A percentile compares a stretch with the other conserved stretches of the same genome.
Evolutionary conservation across 306 rosid genomes (phyloP).

Genomic region (Rosa rugosa): DNA sequence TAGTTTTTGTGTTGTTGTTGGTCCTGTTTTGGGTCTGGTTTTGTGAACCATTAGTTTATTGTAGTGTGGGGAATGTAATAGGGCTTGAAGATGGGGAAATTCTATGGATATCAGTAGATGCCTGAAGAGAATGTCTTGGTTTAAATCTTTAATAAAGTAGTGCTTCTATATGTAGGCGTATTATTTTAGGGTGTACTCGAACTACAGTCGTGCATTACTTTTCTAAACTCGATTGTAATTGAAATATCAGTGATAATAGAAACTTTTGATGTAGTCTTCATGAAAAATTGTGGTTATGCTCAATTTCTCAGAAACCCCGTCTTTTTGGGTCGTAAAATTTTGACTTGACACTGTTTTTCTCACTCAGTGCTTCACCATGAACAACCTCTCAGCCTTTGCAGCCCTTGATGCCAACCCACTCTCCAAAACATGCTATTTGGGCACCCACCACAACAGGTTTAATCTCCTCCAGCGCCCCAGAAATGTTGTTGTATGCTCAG

Average conservation of each 20-base stretch:
- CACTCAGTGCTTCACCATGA: slow-evolving; percentile 40
- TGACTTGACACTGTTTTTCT: neutral
- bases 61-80: too few species aligned
- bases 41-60: too few species aligned
- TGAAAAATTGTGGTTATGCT: neutral
- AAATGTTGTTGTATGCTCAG: slow-evolving; percentile 48
- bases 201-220: neutral
- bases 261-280: neutral
- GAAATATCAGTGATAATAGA: neutral
- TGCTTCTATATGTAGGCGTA: neutral
- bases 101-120: neutral
- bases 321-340: neutral
- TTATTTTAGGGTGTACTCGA: neutral
- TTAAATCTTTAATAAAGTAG: neutral
- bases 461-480: slow-evolving; percentile 8
- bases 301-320: neutral
- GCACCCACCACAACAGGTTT: slow-evolving; percentile 9
- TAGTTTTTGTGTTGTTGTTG: neutral
- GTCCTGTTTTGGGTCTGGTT: neutral
- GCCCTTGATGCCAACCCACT: slow-evolving; percentile 48
- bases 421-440: slow-evolving; percentile 30
- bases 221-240: neutral
- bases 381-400: slow-evolving; percentile 51
- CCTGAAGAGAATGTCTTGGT: neutral
- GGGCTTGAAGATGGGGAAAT: too few species aligned